phyloP scores from a whole-genome alignment of 768 basidiomycete genomes.

The Tricholomella constricta region DNA sequence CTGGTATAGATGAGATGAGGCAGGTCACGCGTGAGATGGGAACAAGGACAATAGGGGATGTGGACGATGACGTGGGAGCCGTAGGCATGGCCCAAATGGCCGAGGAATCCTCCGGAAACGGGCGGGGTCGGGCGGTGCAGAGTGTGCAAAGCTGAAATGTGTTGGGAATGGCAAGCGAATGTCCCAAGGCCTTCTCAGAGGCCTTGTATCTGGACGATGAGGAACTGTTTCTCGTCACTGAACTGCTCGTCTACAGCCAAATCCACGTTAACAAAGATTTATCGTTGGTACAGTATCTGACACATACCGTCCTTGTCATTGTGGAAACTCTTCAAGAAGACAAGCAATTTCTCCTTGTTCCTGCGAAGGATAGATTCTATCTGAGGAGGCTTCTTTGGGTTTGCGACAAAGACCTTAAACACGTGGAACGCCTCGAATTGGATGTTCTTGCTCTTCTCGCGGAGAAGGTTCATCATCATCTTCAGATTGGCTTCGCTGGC shows the following conservation, averaged over 20 bases:
- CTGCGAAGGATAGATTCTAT: constrained; percentile 88
- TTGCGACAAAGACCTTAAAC: constrained; percentile 99
- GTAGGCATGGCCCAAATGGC: not conserved
- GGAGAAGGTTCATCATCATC: constrained; percentile 99
- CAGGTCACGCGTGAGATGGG: not conserved
- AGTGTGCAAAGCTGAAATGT: not conserved
- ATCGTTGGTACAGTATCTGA: not conserved
- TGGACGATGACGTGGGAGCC: not conserved
- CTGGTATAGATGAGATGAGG: constrained; percentile 5
- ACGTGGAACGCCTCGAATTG: constrained; percentile 99
- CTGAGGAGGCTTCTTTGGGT: constrained; percentile 97
- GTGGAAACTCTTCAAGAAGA: constrained; percentile 91
- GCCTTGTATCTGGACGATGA: constrained; percentile 87
- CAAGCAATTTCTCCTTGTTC: constrained; percentile 92
- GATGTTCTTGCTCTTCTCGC: constrained; percentile 99
- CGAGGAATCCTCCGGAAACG: not conserved
- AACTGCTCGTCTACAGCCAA: constrained; percentile 83
- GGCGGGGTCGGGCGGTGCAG: not conserved
- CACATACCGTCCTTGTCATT: constrained; percentile 92
- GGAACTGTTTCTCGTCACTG: constrained; percentile 95
- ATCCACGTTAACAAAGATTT: not conserved
- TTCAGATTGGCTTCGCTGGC: constrained; percentile 94
- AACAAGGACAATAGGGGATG: not conserved
- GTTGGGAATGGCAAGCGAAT: not conserved
- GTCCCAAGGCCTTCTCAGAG: constrained; percentile 42